phyloP scores from a whole-genome alignment of 2,329 filamentous ascomycete species.

The Neurospora sp. region DNA sequence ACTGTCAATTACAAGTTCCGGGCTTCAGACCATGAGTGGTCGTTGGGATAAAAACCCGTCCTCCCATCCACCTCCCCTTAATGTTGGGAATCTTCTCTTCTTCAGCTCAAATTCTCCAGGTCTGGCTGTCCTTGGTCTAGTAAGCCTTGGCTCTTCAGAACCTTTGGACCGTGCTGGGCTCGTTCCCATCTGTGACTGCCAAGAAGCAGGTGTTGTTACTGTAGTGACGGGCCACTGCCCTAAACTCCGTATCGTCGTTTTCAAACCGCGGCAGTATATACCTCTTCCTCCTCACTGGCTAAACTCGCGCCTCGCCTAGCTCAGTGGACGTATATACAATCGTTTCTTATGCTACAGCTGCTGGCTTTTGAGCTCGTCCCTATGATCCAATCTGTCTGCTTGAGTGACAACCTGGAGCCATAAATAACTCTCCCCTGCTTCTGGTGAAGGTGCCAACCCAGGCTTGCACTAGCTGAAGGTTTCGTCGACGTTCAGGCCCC shows the following conservation, averaged over 20 bases:
- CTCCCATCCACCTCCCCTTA: neutral
- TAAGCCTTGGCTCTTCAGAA: neutral
- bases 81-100: neutral
- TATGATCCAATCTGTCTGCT: neutral
- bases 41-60: neutral
- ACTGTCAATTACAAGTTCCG: neutral
- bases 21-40: neutral
- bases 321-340: neutral
- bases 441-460: neutral
- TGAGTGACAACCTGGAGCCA: neutral
- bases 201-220: neutral
- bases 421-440: neutral
- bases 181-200: neutral
- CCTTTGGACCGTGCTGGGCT: neutral
- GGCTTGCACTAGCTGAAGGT: neutral
- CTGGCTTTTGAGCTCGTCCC: neutral
- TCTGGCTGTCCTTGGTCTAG: neutral
- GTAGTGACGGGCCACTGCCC: neutral
- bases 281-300: neutral
- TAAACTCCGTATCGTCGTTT: neutral
- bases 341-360: neutral
- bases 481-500: neutral
- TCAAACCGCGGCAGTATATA: neutral
- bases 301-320: neutral
- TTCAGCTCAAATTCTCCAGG: neutral